Conservation (phyloP, 305 asterid genomes). For the Fraxinus floribunda region DNA sequence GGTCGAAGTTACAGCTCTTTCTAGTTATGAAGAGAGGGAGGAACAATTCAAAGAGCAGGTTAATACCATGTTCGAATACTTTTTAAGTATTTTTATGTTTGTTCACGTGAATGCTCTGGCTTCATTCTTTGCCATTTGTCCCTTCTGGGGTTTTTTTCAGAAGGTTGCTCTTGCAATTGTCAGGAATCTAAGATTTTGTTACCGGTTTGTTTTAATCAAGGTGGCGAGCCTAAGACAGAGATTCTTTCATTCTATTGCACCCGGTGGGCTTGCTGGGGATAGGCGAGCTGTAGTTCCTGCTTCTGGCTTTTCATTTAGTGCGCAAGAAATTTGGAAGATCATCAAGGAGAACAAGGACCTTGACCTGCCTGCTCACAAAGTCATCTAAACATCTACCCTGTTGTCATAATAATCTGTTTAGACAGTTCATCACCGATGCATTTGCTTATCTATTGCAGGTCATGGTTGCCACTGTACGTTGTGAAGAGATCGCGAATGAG, state of each 20-base stretch:
- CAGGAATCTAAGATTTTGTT: constrained; percentile 19
- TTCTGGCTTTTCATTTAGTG: neutral
- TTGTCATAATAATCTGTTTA: constrained; percentile 17
- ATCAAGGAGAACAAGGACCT: constrained; percentile 91
- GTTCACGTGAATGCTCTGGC: constrained; percentile 15
- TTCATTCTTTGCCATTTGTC: neutral
- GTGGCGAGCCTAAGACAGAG: constrained; percentile 75
- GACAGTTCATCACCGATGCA: constrained; percentile 17
- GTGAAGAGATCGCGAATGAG: constrained; percentile 33
- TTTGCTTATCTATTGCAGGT: constrained; percentile 48
- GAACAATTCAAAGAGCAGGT: constrained; percentile 91
- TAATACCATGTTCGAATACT: constrained; percentile 23
- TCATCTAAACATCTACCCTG: constrained; percentile 30
- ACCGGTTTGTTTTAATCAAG: constrained; percentile 36
- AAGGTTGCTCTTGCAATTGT: constrained; percentile 18
- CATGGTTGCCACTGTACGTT: constrained; percentile 91
- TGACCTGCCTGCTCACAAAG: constrained; percentile 95
- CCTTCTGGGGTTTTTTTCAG: constrained; percentile 2
- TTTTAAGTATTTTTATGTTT: constrained; percentile 12
- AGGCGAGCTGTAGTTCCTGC: neutral
- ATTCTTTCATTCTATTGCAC: constrained; percentile 60
- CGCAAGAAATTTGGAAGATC: constrained; percentile 81
- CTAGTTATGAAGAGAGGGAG: constrained; percentile 89
- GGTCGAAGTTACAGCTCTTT: constrained; percentile 86
- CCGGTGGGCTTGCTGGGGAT: neutral